These are phyloP conservation scores for Thermomucor indicae-seudaticae DNA, from an alignment of 371 early-diverging fungal genomes.

Conservation along the genomic window DNA sequence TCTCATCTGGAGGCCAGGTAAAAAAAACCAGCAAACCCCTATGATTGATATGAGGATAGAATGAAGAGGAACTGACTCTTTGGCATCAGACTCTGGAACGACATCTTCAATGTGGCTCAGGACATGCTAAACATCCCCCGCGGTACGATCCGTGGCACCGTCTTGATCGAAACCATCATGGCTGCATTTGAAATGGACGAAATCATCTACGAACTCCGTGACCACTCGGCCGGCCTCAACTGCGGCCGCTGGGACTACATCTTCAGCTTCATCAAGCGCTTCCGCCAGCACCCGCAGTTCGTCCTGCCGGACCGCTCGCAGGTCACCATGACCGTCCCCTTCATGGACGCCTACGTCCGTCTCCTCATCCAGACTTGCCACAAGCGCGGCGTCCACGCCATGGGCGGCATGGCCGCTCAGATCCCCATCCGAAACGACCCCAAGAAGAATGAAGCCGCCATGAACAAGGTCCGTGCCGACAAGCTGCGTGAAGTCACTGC, in stretches of 20 bases:
- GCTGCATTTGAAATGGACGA: conserved; percentile 98
- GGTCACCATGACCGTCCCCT: conserved; percentile 90
- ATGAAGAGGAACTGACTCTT: background rate
- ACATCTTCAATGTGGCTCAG: conserved; percentile 92
- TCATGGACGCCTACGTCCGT: conserved; percentile 91
- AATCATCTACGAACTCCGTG: conserved; percentile 94
- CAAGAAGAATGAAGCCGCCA: conserved; percentile 81
- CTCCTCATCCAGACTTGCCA: conserved; percentile 95
- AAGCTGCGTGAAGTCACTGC: conserved; percentile 91
- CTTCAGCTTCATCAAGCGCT: conserved; percentile 89
- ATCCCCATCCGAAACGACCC: conserved; percentile 92
- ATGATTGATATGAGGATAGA: background rate
- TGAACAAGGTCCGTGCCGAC: conserved; percentile 88
- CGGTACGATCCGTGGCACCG: conserved; percentile 94
- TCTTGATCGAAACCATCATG: conserved; percentile 93
- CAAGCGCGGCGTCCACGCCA: conserved; percentile 94
- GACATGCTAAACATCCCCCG: conserved; percentile 84
- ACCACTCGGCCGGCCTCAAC: conserved; percentile 96
- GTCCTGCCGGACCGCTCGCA: conserved; percentile 86
- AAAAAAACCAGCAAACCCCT: background rate
- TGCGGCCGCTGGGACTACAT: conserved; percentile 99
- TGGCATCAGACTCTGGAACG: conserved; percentile 83
- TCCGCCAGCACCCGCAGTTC: conserved; percentile 78
- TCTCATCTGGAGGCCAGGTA: conserved; percentile 89
- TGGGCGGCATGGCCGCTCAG: conserved; percentile 98